These are phyloP conservation scores for Metarhizium humberi DNA, from an alignment of 2,329 filamentous ascomycete genomes.

Conservation along the genomic window DNA sequence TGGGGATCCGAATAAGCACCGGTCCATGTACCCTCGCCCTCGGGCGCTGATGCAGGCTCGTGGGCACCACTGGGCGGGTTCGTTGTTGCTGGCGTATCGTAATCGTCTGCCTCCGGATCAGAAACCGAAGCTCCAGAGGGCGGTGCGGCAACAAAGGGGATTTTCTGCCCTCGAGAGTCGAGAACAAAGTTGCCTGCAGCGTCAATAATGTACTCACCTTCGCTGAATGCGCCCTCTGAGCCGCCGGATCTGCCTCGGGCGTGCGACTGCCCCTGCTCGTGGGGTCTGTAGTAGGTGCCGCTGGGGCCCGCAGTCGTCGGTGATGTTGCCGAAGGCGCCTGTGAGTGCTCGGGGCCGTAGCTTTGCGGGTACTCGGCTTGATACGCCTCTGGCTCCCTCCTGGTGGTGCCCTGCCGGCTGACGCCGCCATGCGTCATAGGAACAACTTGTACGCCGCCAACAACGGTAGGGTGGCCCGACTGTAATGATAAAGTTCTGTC, in stretches of 20 bases:
- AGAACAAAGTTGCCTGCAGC: conserved; percentile 50
- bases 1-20: conserved; percentile 31
- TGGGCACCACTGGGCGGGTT: conserved; percentile 26
- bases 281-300: conserved; percentile 16
- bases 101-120: conserved; percentile 47
- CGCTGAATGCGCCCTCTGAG: conserved; percentile 55
- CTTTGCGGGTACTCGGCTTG: conserved; percentile 19
- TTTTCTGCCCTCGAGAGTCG: conserved; percentile 51
- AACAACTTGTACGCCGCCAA: conserved; percentile 90
- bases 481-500: conserved; percentile 79
- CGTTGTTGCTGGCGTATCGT: conserved; percentile 42
- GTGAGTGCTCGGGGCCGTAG: conserved; percentile 28
- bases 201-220: conserved; percentile 64
- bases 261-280: conserved; percentile 10
- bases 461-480: conserved; percentile 76
- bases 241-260: conserved; percentile 14
- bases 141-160: conserved; percentile 37
- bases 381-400: conserved; percentile 26
- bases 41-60: conserved; percentile 20
- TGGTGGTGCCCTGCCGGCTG: conserved; percentile 40
- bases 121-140: conserved; percentile 36
- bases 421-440: conserved; percentile 72
- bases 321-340: conserved; percentile 31
- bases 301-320: conserved; percentile 18
- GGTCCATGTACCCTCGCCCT: conserved; percentile 29